Percentiles rank a stretch among this genome's conserved stretches.
These are phyloP conservation scores for Alternaria arborescens DNA, from an alignment of 2,329 filamentous ascomycete species.

Conservation along the genomic window DNA sequence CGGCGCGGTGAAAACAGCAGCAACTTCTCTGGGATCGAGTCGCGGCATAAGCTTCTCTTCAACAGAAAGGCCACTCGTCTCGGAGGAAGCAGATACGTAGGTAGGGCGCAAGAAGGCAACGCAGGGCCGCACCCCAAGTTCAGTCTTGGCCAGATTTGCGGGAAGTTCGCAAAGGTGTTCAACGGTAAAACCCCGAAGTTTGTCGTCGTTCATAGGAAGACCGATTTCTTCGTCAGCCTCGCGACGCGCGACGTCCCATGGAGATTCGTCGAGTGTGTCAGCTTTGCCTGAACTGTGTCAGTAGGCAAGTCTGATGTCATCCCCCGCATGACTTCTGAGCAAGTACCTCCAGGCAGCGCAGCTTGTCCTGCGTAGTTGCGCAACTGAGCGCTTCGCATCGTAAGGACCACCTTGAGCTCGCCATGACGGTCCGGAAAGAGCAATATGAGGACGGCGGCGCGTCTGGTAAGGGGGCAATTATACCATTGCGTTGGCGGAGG, in stretches of 20 bases:
- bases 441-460: slow-evolving; percentile 87
- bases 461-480: slow-evolving; percentile 66
- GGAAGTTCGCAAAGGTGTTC: slow-evolving; percentile 90
- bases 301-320: not conserved
- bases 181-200: slow-evolving; percentile 78
- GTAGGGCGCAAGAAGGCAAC: slow-evolving; percentile 65
- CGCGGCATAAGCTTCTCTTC: slow-evolving; percentile 79
- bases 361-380: slow-evolving; percentile 76
- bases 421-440: slow-evolving; percentile 85
- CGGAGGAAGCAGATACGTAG: slow-evolving; percentile 12
- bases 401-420: slow-evolving; percentile 74
- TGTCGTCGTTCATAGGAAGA: slow-evolving; percentile 73
- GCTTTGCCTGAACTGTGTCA: slow-evolving; percentile 58
- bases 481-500: slow-evolving; percentile 67
- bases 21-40: slow-evolving; percentile 89
- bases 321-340: not conserved
- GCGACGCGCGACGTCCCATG: slow-evolving; percentile 82
- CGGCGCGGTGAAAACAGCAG: slow-evolving; percentile 89
- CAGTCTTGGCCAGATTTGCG: slow-evolving; percentile 59
- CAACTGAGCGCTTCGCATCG: slow-evolving; percentile 67
- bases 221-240: slow-evolving; percentile 96
- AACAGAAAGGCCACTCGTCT: slow-evolving; percentile 21
- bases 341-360: slow-evolving; percentile 80
- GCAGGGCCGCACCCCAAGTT: slow-evolving; percentile 60
- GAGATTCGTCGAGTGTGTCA: slow-evolving; percentile 62